Base-by-base conservation (phyloP, 1,284 basidiomycete genomes). In the Heterobasidion irregulare region DNA sequence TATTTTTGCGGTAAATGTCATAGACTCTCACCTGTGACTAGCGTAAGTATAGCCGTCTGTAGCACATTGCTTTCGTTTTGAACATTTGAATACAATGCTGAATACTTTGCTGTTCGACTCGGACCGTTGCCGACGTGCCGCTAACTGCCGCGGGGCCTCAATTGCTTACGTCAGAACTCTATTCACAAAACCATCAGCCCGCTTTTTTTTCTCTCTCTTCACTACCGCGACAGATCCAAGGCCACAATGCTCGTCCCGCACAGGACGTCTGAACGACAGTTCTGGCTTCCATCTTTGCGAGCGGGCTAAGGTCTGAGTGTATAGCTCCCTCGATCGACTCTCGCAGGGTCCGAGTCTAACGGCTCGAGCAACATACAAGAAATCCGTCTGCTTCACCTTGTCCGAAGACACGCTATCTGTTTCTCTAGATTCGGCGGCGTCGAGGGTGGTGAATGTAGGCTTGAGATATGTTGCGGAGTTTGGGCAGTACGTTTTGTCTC, bases 221-320 rank as follows among this genome's bases (percentile, higher is more conserved):
- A n/a, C 38, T 41, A 55, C 56, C 62, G 65, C 63, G 61, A 70
- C 74, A 76, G 72, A 70, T 67, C 66, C 66, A 80, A 80, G 68
- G 78, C 76, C 72, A 69, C 77, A 73, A 76, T 60, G 74, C 77
- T 80, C 75, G 72, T 65, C 61, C 68, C 78, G 64, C 57, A 77
- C 75, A 70, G 38, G n/a, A 41, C n/a, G 65, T 64, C 52, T 32
- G 38, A 41, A 41, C n/a, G 65, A 64, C 52, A 32, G 8, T 43
- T 34, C 26, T 45, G 58, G 59, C 58, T 56, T 70, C 68, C 68
- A 59, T 64, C 50, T 55, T 76, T 61, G 69, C 74, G 76, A 79
- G 78, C 75, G 77, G 79, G 77, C 72, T 71, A 82, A 79, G 79
- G 78, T 82, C 79, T 81, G 80, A 81, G 78, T 65, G 71, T 77